Base-by-base conservation (phyloP, 1,284 basidiomycete species). In the Pyrrhoderma noxium region DNA sequence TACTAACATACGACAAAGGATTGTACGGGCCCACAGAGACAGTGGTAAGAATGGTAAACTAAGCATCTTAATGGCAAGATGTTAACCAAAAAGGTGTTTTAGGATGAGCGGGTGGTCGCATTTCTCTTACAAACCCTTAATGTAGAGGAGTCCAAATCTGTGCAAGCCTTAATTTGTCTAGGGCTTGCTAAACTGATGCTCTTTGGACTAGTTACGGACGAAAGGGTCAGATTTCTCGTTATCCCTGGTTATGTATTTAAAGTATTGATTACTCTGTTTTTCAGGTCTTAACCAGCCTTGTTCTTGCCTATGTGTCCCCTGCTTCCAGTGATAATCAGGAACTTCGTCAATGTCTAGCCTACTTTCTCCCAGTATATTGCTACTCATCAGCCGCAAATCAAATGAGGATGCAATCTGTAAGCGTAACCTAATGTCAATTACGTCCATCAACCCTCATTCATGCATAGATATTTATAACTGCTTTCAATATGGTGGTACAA, bases 181-280 rank as follows among this genome's bases (percentile, higher is more conserved):
- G 94, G 95, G 0, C 77, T 95, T 22, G 82, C 91, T 39, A 99
- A 98, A 67, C 76, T 98, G 37, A 81, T 97, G 69, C 72, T 99
- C 2, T 78, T 89, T 0, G 93, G 91, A 1, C 85, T 91, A 67
- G 70, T 93, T 52, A 75, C 75, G 3, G 89, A 95, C 59, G 75
- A 84, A 34, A 77, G 75, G 56, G 90, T 88, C 58, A 42, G 22
- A 51, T 41, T 25, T n/a, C 18, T 22, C n/a, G 35, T 7, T 16
- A 34, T 14, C 18, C 4, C 31, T 21, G 2, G 19, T 16, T 13
- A 25, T 5, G 36, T 23, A 39, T 9, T 40, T n/a, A 40, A 5
- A 22, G 16, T 21, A 39, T 21, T n/a, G n/a, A n/a, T 11, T 16
- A 19, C 21, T 36, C 5, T n/a, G 3, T 39, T 45, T 7, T 11